Base-by-base conservation (phyloP, 805 yeast genomes). In the Candida corydali region DNA sequence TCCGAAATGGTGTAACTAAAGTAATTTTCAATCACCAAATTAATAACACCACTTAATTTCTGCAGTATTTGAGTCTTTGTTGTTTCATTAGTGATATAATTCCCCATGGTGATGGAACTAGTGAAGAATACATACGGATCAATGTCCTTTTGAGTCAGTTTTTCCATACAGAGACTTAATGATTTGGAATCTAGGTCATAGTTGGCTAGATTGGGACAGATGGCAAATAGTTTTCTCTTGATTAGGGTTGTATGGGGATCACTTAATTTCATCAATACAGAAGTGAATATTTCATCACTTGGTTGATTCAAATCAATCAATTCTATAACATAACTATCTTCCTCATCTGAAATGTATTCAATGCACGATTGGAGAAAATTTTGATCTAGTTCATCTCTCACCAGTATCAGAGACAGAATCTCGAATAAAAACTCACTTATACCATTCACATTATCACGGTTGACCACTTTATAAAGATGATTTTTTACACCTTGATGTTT, bases 81-180 rank as follows among this genome's bases (percentile, higher is more conserved):
- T 3, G 38, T 55, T 8, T 35, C 14, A 38, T 50, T 49, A 25
- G 41, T 40, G 18, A 67, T 54, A 36, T 50, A 61, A 41, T 67
- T 67, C 1, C 73, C 72, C 3, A 67, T 45, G 8, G 52, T 50
- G 5, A 66, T 49, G 15, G 61, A 59, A 9, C 51, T 43, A 0
- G 64, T 62, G 1, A 68, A 52, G 16, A 48, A 41, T 5, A 50
- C 47, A 43, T 65, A 65, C 1, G 56, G 43, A 24, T 47, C 50
- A 2, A 3, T 9, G 8, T 7, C 15, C 10, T 17, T 10, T n/a
- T 33, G 8, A 10, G 18, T 11, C 2, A 10, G 14, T 16, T 23
- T 11, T 3, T 34, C 26, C 2, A 17, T 11, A 7, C 4, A 3
- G 6, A 33, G 8, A n/a, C n/a, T n/a, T 10, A 17, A 25, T 12